Percentiles rank a stretch among this genome's conserved stretches.
Evolutionary conservation across 2,329 filamentous ascomycete species (phyloP).

Genomic region (Arthrobotrys pseudoclavata): DNA sequence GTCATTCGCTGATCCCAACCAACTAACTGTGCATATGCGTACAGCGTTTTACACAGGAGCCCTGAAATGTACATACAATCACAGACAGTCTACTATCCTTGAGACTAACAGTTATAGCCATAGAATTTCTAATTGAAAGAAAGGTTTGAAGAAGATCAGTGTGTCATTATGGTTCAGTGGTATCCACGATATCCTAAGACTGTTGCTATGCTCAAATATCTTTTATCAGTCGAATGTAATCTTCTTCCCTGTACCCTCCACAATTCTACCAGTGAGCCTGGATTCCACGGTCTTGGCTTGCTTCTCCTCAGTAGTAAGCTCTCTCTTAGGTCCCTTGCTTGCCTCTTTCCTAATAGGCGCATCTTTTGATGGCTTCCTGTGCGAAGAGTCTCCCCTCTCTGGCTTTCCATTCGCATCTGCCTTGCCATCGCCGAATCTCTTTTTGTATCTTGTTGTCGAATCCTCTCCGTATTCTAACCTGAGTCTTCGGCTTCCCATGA

Average conservation of each 20-base stretch:
- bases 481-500: slow-evolving; percentile 85
- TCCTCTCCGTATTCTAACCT: slow-evolving; percentile 96
- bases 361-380: slow-evolving; percentile 55
- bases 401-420: slow-evolving; percentile 63
- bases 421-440: slow-evolving; percentile 67
- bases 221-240: slow-evolving; percentile 78
- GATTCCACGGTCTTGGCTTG: slow-evolving; percentile 73
- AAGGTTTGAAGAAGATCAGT: no score
- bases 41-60: no score
- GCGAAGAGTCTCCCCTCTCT: slow-evolving; percentile 60
- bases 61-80: no score
- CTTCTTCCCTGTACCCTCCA: slow-evolving; percentile 83
- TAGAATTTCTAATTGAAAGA: no score
- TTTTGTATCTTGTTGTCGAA: slow-evolving; percentile 88
- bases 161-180: no score
- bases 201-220: not conserved
- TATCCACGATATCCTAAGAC: no score
- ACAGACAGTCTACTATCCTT: no score
- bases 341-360: slow-evolving; percentile 65
- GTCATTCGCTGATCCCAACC: not conserved
- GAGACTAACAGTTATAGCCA: no score
- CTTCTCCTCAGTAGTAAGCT: slow-evolving; percentile 66
- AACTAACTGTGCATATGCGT: no score
- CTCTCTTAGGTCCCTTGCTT: slow-evolving; percentile 67
- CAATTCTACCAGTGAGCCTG: slow-evolving; percentile 77